These are phyloP conservation scores for Magnaporthiopsis incrustans DNA, from an alignment of 2,329 filamentous ascomycete genomes.

Conservation along the genomic window DNA sequence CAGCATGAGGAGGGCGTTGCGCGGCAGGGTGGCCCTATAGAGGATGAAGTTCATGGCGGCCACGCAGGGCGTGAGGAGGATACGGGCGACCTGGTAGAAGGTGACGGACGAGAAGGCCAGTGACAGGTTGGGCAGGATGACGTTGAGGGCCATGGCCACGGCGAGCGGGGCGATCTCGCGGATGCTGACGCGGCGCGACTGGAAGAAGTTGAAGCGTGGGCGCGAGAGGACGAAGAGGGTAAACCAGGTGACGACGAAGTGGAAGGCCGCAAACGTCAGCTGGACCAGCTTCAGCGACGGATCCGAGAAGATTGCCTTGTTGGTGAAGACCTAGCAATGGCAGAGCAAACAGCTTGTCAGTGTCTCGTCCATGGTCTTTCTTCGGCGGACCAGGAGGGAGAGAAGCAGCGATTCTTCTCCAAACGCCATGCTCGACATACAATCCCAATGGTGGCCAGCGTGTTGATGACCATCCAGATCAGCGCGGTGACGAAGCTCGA, in stretches of 20 bases:
- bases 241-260: slow-evolving; percentile 58
- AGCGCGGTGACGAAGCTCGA: slow-evolving; percentile 30
- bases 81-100: slow-evolving; percentile 63
- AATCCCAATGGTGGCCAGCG: slow-evolving; percentile 54
- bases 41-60: slow-evolving; percentile 57
- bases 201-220: slow-evolving; percentile 50
- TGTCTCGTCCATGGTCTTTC: not conserved
- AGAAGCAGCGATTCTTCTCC: not conserved
- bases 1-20: slow-evolving; percentile 44
- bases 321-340: slow-evolving; percentile 52
- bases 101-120: slow-evolving; percentile 60
- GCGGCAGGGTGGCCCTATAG: slow-evolving; percentile 48
- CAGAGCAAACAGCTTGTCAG: slow-evolving; percentile 10
- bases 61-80: slow-evolving; percentile 58
- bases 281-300: slow-evolving; percentile 53
- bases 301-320: slow-evolving; percentile 62
- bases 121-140: slow-evolving; percentile 61
- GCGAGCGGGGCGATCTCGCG: slow-evolving; percentile 55
- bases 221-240: slow-evolving; percentile 56
- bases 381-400: not conserved
- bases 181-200: slow-evolving; percentile 45
- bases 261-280: slow-evolving; percentile 59
- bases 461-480: slow-evolving; percentile 54
- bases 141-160: slow-evolving; percentile 59
- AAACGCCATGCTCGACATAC: slow-evolving; percentile 30